phyloP scores from a whole-genome alignment of 2,329 filamentous ascomycete genomes.

The Nothophaeocryptopus gaeumannii region DNA sequence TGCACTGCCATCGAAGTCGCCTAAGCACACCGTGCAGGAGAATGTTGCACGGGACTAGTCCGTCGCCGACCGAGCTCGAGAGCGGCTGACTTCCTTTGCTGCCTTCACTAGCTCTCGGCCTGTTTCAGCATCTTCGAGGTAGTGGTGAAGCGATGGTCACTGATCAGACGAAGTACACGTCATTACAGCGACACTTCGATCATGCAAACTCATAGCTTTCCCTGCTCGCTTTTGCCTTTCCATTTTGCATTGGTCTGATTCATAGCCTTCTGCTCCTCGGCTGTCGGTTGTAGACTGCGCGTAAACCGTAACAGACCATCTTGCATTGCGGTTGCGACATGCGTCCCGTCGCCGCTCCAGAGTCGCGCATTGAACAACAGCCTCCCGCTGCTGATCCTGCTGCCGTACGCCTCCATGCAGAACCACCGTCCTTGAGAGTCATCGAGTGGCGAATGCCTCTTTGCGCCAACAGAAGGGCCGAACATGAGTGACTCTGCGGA shows the following conservation, averaged over 20 bases:
- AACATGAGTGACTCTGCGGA: slow-evolving; percentile 42
- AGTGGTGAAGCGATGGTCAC: no score
- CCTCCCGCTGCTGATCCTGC: slow-evolving; percentile 45
- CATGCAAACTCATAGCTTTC: slow-evolving; percentile 6
- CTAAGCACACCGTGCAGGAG: no score
- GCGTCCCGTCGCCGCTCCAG: slow-evolving; percentile 41
- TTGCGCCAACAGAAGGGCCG: slow-evolving; percentile 10
- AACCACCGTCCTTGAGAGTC: slow-evolving; percentile 43
- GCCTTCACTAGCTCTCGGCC: no score
- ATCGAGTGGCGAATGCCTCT: slow-evolving; percentile 28
- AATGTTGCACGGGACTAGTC: no score
- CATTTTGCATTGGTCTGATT: not conserved
- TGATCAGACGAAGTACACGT: no score
- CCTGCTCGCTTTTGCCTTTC: not conserved
- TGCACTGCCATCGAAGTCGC: no score
- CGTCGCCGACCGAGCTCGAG: no score
- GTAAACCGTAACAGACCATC: slow-evolving; percentile 46
- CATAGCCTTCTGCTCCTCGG: slow-evolving; percentile 10
- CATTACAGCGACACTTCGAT: no score
- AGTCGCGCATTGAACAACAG: slow-evolving; percentile 48
- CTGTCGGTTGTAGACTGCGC: slow-evolving; percentile 8
- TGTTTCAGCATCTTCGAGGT: no score
- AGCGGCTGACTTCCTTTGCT: no score
- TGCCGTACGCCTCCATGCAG: slow-evolving; percentile 49
- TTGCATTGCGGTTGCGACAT: slow-evolving; percentile 50